These are phyloP conservation scores for Corymbia citriodora DNA, from an alignment of 441 rosid genomes.

Conservation along the genomic window DNA sequence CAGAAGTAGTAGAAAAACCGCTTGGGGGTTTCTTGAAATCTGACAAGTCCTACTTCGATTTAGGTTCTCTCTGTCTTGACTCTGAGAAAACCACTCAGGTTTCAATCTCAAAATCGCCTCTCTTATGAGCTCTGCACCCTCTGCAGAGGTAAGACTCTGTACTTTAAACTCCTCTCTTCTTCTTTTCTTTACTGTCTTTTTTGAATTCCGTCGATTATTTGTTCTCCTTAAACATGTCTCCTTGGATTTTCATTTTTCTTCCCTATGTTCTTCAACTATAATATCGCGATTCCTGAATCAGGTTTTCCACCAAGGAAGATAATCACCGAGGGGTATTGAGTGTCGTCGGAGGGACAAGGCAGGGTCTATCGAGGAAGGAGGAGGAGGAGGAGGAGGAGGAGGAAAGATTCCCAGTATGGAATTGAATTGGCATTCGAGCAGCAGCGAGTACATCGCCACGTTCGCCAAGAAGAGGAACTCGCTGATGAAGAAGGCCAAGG, in stretches of 20 bases:
- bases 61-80: not conserved
- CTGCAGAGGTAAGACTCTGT: not conserved
- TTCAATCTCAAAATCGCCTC: not conserved
- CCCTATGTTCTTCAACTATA: not conserved
- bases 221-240: not conserved
- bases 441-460: not conserved
- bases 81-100: not conserved
- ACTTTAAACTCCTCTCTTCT: not conserved
- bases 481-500: not conserved
- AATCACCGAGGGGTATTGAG: not conserved
- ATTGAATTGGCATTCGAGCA: not conserved
- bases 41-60: not conserved
- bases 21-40: not conserved
- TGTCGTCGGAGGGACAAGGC: not conserved
- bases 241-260: not conserved
- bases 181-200: not conserved
- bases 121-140: not conserved
- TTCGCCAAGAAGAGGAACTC: not conserved
- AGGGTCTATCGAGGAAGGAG: not conserved
- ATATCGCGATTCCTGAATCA: not conserved
- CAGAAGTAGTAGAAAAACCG: not conserved
- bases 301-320: not conserved
- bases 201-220: not conserved
- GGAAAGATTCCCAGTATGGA: not conserved
- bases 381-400: not conserved